Evolutionary conservation across 129 eudicot species (phyloP), one percentile per base, ranked within the genome.

Genomic region (Saussurea involucrata): DNA sequence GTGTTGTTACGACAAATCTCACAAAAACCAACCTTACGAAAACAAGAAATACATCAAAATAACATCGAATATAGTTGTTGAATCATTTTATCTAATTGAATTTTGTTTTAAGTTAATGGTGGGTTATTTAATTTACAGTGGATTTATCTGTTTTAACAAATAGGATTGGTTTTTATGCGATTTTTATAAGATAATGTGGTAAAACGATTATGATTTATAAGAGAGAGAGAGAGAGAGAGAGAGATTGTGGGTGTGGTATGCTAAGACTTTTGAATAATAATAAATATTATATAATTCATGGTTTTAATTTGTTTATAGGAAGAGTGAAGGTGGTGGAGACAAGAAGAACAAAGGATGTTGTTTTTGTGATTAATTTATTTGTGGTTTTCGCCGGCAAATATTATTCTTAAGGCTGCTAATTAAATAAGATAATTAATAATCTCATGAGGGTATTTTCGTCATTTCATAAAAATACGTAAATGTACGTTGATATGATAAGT

Each of bases 341-440:
- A 80, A 80, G 83, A 80, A 72, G 83, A 80, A 80, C 83, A 80
- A 73, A 80, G 69, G 74, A 73, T 73, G 63, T 73, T 66, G 73
- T 79, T 72, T 79, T n/a, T 64, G 82, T 37, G 44, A 64, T 72
- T 79, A 71, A 42, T 73, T 65, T 80, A 66, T 24, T 80, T 49
- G 22, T n/a, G 31, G 42, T 65, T 27, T 69, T 73, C 49, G 60
- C 46, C 74, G 78, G 83, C 37, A 80, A 53, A 44, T 24, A 72
- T 49, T 80, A 49, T 53, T 64, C 73, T 63, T 63, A 27, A 53
- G 68, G 74, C 73, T 66, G 78, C 83, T 65, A 31, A 72, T 40
- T 73, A 31, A 72, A 63, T 73, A 58, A 73, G 68, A 80, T 72
- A 79, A 63, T 17, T 53, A 8, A 17, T 7, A 3, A 20, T 60